A percentile compares a stretch with the other conserved stretches of the same genome.
phyloP scores from a whole-genome alignment of 345 rosid species.

The Passiflora organensis region DNA sequence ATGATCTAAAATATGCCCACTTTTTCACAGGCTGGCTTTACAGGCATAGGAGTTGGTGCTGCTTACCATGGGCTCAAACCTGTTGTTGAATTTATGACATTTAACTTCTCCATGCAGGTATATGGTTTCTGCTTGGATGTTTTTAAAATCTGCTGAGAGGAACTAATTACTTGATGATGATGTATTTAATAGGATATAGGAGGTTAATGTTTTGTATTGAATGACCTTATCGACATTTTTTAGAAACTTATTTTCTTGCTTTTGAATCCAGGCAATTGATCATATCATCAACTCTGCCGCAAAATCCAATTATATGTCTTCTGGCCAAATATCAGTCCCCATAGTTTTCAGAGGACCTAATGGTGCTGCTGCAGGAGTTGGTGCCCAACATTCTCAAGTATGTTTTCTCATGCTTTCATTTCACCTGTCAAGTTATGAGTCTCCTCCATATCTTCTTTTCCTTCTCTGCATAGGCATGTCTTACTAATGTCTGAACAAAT shows the following conservation, averaged over 20 bases:
- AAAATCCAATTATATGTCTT: constrained; percentile 81
- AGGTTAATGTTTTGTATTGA: neutral
- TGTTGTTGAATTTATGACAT: constrained; percentile 87
- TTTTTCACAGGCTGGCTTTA: constrained; percentile 81
- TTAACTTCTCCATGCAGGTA: constrained; percentile 96
- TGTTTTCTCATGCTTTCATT: constrained; percentile 12
- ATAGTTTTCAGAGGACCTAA: constrained; percentile 95
- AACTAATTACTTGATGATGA: neutral
- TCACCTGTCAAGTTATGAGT: neutral
- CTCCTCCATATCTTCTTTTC: neutral
- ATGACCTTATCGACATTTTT: neutral
- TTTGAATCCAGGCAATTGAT: constrained; percentile 68
- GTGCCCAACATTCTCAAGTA: constrained; percentile 96
- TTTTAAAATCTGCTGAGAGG: neutral
- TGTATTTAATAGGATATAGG: neutral
- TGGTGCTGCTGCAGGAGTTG: constrained; percentile 99
- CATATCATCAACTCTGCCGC: constrained; percentile 91
- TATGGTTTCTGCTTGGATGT: neutral
- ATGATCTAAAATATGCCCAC: constrained; percentile 12
- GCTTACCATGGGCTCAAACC: constrained; percentile 87
- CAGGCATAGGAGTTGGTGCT: constrained; percentile 96
- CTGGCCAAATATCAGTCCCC: constrained; percentile 74
- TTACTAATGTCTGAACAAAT: too few relatives aligned
- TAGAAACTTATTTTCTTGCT: constrained; percentile 5
- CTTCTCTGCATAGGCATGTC: neutral